Percentiles rank a stretch among this genome's conserved stretches.
Conservation (phyloP, 2,329 filamentous ascomycete species). For the Metarhizium rileyi region DNA sequence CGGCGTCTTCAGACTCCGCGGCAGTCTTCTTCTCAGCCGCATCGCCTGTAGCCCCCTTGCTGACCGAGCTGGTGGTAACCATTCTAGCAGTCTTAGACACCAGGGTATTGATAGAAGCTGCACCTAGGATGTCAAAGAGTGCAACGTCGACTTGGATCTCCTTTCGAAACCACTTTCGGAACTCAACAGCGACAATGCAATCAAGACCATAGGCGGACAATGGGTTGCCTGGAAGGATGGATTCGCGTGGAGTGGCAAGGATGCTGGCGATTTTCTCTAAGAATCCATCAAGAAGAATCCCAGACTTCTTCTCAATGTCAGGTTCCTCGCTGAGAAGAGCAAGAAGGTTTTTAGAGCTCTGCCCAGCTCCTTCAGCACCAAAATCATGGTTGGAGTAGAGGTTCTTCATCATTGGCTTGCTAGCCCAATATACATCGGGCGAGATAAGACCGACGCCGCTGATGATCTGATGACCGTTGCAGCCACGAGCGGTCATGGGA, state of each 20-base stretch:
- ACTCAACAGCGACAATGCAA: conserved; percentile 14
- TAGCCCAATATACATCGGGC: conserved; percentile 15
- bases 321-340: conserved; percentile 7
- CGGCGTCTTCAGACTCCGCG: conserved; percentile 5
- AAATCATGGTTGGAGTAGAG: conserved; percentile 16
- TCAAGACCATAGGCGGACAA: conserved; percentile 14
- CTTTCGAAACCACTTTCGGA: conserved; percentile 14
- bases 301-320: conserved; percentile 7
- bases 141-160: conserved; percentile 13
- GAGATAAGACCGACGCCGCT: conserved; percentile 15
- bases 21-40: conserved; percentile 10
- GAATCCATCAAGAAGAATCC: conserved; percentile 11
- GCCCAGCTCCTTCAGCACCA: conserved; percentile 6
- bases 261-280: conserved; percentile 12
- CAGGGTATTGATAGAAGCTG: conserved; percentile 10
- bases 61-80: conserved; percentile 8
- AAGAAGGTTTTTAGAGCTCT: conserved; percentile 12
- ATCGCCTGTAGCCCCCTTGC: conserved; percentile 10
- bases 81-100: conserved; percentile 14
- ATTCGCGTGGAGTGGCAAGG: conserved; percentile 8
- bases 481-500: conserved; percentile 9
- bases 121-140: conserved; percentile 13
- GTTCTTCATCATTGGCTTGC: conserved; percentile 14
- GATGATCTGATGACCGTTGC: conserved; percentile 14
- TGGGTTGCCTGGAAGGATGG: conserved; percentile 9